phyloP scores from a whole-genome alignment of 1,284 basidiomycete genomes.

The Hemileia vastatrix region DNA sequence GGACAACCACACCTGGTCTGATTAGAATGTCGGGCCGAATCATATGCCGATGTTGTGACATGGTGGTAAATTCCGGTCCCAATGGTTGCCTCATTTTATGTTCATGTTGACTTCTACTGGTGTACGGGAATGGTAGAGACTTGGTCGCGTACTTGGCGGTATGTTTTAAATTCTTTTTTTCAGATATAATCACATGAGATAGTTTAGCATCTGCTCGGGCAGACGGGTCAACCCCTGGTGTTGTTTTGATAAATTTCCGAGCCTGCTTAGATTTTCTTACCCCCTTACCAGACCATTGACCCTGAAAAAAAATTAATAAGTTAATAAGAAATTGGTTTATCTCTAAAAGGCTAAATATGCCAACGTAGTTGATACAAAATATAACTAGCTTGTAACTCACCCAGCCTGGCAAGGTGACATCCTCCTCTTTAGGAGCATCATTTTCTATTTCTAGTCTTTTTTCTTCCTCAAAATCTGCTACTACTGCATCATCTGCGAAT shows the following conservation, averaged over 20 bases:
- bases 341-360: not conserved
- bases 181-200: conserved; percentile 83
- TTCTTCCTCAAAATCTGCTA: conserved; percentile 72
- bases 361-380: conserved; percentile 7
- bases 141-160: conserved; percentile 74
- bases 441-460: conserved; percentile 67
- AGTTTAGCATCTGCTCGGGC: conserved; percentile 74
- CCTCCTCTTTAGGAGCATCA: conserved; percentile 74
- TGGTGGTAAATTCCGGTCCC: conserved; percentile 87
- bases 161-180: conserved; percentile 78
- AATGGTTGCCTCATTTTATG: conserved; percentile 67
- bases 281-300: conserved; percentile 80
- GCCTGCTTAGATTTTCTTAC: conserved; percentile 46
- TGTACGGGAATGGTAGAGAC: conserved; percentile 88
- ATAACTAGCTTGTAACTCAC: conserved; percentile 50
- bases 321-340: not conserved
- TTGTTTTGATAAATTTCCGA: conserved; percentile 61
- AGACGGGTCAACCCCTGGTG: conserved; percentile 65
- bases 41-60: conserved; percentile 70
- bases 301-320: conserved; percentile 50
- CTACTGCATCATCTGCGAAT: conserved; percentile 92
- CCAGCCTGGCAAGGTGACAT: conserved; percentile 91
- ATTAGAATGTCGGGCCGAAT: conserved; percentile 6
- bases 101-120: conserved; percentile 79
- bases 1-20: conserved; percentile 10